Evolutionary conservation across 2,329 filamentous ascomycete species (phyloP).

Genomic region (Aspergillus pseudoviridinutans): DNA sequence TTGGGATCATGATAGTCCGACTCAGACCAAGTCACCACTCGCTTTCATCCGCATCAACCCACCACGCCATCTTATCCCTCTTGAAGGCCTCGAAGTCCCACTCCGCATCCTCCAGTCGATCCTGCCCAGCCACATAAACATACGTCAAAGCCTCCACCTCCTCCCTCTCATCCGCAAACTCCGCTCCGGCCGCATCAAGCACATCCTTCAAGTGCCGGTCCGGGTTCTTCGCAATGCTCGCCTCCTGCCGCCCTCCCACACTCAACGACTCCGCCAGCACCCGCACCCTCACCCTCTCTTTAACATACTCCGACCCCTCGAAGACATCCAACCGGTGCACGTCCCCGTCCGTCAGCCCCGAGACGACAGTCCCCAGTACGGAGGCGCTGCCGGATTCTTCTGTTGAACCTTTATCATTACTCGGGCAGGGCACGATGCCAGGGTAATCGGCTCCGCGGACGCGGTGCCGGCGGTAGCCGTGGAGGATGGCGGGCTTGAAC

Average conservation of each 20-base stretch:
- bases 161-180: conserved; percentile 45
- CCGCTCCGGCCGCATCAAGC: conserved; percentile 49
- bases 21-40: conserved; percentile 33
- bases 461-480: conserved; percentile 66
- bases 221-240: conserved; percentile 22
- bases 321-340: conserved; percentile 73
- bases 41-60: conserved; percentile 49
- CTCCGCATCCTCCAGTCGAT: conserved; percentile 63
- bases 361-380: conserved; percentile 73
- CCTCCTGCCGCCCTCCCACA: conserved; percentile 21
- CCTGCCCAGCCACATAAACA: conserved; percentile 52
- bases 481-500: conserved; percentile 71
- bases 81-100: conserved; percentile 89
- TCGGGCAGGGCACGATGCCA: conserved; percentile 54
- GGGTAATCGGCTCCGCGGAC: conserved; percentile 74
- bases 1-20: too few species aligned
- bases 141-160: conserved; percentile 59
- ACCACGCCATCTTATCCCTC: conserved; percentile 64
- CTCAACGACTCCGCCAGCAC: conserved; percentile 30
- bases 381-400: conserved; percentile 28
- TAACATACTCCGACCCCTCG: conserved; percentile 71
- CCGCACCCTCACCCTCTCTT: conserved; percentile 46
- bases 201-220: conserved; percentile 37
- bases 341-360: conserved; percentile 73
- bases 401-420: conserved; percentile 1